Conservation (phyloP, 148 eudicot species). For the Nepenthes gracilis region DNA sequence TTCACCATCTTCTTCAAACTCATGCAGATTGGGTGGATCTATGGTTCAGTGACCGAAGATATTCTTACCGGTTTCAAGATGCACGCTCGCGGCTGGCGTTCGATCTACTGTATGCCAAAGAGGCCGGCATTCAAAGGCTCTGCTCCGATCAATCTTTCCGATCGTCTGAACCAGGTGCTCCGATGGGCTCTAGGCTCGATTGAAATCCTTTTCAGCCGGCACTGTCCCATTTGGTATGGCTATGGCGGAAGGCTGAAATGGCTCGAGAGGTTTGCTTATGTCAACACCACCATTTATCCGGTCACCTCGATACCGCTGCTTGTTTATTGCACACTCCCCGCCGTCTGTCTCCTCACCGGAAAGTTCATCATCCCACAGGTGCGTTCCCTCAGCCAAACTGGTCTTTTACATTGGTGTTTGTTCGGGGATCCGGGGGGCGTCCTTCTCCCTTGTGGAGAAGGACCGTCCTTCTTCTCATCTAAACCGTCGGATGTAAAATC, state of each 20-base stretch:
- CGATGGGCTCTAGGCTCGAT: conserved; percentile 89
- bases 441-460: too few relatives aligned
- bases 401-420: neutral
- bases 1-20: neutral
- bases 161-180: conserved; percentile 83
- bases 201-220: conserved; percentile 70
- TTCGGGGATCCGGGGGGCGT: too few relatives aligned
- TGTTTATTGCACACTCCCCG: conserved; percentile 55
- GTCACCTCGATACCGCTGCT: conserved; percentile 62
- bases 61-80: conserved; percentile 86
- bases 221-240: conserved; percentile 81
- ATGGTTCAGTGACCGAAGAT: conserved; percentile 89
- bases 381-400: neutral
- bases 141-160: conserved; percentile 86
- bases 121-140: conserved; percentile 83
- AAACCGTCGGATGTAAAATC: too few relatives aligned
- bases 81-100: conserved; percentile 93
- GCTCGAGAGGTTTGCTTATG: conserved; percentile 64
- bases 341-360: conserved; percentile 63
- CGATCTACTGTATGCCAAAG: conserved; percentile 76
- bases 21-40: conserved; percentile 86
- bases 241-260: conserved; percentile 61
- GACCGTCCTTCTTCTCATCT: too few relatives aligned
- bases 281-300: conserved; percentile 70
- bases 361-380: conserved; percentile 77